Evolutionary conservation across 2,329 filamentous ascomycete genomes (phyloP).

Genomic region (Bipolaris bicolor): DNA sequence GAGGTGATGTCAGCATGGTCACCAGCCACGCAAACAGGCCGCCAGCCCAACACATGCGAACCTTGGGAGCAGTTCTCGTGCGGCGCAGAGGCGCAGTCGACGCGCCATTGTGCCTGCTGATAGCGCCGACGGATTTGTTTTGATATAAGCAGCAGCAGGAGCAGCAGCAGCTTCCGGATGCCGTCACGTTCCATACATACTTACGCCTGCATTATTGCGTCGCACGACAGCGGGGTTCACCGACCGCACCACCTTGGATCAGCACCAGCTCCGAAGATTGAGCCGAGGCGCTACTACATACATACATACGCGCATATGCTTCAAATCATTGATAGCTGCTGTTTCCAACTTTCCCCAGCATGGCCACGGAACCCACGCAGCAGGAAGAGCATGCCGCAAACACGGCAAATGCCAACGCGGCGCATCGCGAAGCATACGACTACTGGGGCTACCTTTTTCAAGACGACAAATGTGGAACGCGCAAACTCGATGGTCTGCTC

Average conservation of each 20-base stretch:
- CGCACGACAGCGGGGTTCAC: constrained; percentile 26
- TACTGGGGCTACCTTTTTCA: constrained; percentile 61
- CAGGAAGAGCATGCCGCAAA: constrained; percentile 26
- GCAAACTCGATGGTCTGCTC: constrained; percentile 54
- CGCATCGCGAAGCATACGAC: constrained; percentile 52
- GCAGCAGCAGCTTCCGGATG: constrained; percentile 13
- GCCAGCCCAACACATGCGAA: constrained; percentile 23
- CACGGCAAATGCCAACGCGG: constrained; percentile 33
- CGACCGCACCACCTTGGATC: constrained; percentile 22
- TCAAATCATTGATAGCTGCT: constrained; percentile 5
- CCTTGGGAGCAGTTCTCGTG: constrained; percentile 22
- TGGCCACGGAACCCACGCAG: constrained; percentile 39
- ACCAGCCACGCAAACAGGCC: constrained; percentile 14
- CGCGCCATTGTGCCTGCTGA: constrained; percentile 19
- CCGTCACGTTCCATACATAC: constrained; percentile 14
- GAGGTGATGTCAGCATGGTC: constrained; percentile 28
- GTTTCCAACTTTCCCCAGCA: constrained; percentile 21
- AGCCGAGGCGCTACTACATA: constrained; percentile 13
- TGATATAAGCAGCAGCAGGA: constrained; percentile 19
- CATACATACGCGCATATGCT: constrained; percentile 13
- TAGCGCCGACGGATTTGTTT: constrained; percentile 12
- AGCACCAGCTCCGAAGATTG: constrained; percentile 24
- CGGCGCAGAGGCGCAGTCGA: constrained; percentile 33
- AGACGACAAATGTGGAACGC: constrained; percentile 58
- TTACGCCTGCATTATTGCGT: constrained; percentile 16